phyloP scores from a whole-genome alignment of 1,284 basidiomycete species.

The Sphagnurus paluster region DNA sequence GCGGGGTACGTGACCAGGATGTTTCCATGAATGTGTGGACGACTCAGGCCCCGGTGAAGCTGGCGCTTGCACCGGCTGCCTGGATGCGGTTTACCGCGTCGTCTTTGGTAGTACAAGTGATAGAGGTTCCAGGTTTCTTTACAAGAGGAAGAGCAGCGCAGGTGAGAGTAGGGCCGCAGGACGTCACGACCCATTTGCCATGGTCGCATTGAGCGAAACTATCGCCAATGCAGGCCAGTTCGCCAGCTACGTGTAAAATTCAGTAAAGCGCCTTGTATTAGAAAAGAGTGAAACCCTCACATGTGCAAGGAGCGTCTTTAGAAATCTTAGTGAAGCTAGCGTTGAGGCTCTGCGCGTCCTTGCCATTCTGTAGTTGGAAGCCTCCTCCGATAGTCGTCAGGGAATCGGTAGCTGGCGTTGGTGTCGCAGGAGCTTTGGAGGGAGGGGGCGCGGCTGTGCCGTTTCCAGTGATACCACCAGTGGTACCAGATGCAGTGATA shows the following conservation, averaged over 20 bases:
- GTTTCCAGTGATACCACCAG: conserved; percentile 28
- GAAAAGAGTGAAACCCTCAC: conserved; percentile 16
- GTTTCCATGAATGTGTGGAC: no score
- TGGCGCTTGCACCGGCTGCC: conserved; percentile 48
- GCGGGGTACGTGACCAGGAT: no score
- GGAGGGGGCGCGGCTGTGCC: conserved; percentile 10
- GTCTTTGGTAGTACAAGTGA: conserved; percentile 51
- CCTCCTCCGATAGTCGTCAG: conserved; percentile 19
- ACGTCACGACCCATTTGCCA: conserved; percentile 41
- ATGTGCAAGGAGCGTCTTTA: conserved; percentile 37
- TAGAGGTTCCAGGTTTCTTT: conserved; percentile 53
- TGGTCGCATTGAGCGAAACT: conserved; percentile 44
- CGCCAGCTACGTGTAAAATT: conserved; percentile 33
- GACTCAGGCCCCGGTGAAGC: conserved; percentile 27
- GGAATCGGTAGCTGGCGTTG: conserved; percentile 18
- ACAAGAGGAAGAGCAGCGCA: conserved; percentile 63
- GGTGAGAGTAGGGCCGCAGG: conserved; percentile 38
- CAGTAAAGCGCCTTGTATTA: no score
- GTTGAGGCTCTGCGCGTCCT: conserved; percentile 52
- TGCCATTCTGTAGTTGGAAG: conserved; percentile 45
- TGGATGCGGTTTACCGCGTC: conserved; percentile 55
- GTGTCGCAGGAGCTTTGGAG: conserved; percentile 19
- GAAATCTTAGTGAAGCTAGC: conserved; percentile 46
- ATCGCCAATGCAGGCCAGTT: conserved; percentile 45
- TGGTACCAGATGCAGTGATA: conserved; percentile 35